Percentiles rank a stretch among this genome's conserved stretches.
Conservation (phyloP, 116 monocot genomes). For the Iris pallida region DNA sequence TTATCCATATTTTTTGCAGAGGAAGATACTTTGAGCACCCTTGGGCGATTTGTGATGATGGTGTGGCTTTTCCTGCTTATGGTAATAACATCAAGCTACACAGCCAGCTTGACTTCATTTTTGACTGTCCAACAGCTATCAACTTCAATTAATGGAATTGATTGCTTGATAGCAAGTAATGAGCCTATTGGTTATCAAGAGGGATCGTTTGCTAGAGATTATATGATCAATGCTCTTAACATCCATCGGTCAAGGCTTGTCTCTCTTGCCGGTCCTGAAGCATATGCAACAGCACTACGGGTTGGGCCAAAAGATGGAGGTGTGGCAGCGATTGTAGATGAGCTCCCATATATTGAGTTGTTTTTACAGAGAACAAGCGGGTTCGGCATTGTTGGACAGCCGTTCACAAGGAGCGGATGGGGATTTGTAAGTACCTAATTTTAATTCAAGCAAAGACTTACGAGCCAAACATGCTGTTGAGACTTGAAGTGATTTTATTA, state of each 20-base stretch:
- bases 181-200: slow-evolving; percentile 59
- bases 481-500: too few relatives aligned
- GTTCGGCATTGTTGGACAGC: slow-evolving; percentile 50
- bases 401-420: slow-evolving; percentile 65
- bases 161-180: slow-evolving; percentile 47
- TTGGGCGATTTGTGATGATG: slow-evolving; percentile 57
- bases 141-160: slow-evolving; percentile 53
- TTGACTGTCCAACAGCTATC: slow-evolving; percentile 67
- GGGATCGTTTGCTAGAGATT: slow-evolving; percentile 48
- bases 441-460: neutral
- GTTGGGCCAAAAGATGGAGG: slow-evolving; percentile 64
- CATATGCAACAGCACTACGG: slow-evolving; percentile 33
- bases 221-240: slow-evolving; percentile 43
- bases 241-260: slow-evolving; percentile 45
- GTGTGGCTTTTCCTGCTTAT: slow-evolving; percentile 58
- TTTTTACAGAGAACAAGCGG: slow-evolving; percentile 38
- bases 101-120: slow-evolving; percentile 61
- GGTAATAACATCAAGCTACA: slow-evolving; percentile 65
- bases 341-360: slow-evolving; percentile 60
- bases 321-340: slow-evolving; percentile 69
- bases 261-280: slow-evolving; percentile 49
- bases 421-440: slow-evolving; percentile 62
- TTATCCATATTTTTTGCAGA: slow-evolving; percentile 23
- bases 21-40: slow-evolving; percentile 36
- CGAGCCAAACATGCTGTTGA: too few relatives aligned